These are phyloP conservation scores for Arthroderma sp. DNA, from an alignment of 2,329 filamentous ascomycete genomes.

Conservation along the genomic window DNA sequence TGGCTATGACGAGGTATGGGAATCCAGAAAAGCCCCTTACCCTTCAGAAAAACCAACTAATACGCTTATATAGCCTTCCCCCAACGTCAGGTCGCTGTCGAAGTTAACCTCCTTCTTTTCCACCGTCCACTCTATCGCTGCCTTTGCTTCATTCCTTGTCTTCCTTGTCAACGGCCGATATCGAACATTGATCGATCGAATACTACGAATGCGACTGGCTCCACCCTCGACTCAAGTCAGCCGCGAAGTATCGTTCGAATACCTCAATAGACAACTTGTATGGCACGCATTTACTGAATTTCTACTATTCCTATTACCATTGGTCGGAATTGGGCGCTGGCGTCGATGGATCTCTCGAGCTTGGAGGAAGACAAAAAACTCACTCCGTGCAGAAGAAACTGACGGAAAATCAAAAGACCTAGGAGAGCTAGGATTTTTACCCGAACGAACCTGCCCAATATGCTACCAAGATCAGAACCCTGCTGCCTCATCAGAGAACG, in stretches of 20 bases:
- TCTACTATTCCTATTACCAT: constrained; percentile 85
- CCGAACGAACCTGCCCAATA: constrained; percentile 88
- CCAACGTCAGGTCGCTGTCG: constrained; percentile 45
- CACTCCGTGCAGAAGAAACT: constrained; percentile 40
- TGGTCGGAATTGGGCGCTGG: constrained; percentile 93
- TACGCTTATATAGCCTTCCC: constrained; percentile 25
- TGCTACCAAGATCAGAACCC: constrained; percentile 92
- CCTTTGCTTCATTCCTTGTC: constrained; percentile 73
- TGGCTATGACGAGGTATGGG: constrained; percentile 48
- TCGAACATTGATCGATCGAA: constrained; percentile 73
- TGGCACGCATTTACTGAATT: constrained; percentile 99
- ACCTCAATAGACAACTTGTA: constrained; percentile 90
- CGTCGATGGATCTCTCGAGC: constrained; percentile 72
- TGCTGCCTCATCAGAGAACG: constrained; percentile 54
- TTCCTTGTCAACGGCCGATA: constrained; percentile 88
- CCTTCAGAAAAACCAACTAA: not conserved
- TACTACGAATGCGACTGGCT: constrained; percentile 71
- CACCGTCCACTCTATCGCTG: constrained; percentile 66
- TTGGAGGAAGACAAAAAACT: constrained; percentile 67
- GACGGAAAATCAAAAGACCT: constrained; percentile 42
- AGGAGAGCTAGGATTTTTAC: constrained; percentile 73
- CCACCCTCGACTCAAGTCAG: constrained; percentile 74
- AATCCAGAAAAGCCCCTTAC: not conserved
- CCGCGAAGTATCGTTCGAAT: constrained; percentile 92
- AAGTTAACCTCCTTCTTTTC: constrained; percentile 55